phyloP scores from a whole-genome alignment of 2,329 filamentous ascomycete genomes.

The Rutstroemia sydowiana region DNA sequence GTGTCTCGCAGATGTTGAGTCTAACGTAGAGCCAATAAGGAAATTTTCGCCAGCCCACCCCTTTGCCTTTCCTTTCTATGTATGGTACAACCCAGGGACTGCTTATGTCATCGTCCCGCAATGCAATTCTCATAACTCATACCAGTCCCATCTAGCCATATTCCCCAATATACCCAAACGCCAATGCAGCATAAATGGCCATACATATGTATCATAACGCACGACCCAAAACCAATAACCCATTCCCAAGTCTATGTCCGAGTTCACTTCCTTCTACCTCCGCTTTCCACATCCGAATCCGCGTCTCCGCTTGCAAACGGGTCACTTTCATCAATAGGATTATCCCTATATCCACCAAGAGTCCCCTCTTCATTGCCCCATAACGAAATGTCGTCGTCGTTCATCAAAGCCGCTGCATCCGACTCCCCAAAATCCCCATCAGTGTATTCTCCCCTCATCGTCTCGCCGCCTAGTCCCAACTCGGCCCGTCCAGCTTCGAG shows the following conservation, averaged over 20 bases:
- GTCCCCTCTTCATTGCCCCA: constrained; percentile 25
- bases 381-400: constrained; percentile 29
- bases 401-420: constrained; percentile 26
- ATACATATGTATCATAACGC: neutral
- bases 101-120: neutral
- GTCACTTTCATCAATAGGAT: constrained; percentile 24
- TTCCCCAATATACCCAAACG: neutral
- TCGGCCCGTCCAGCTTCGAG: constrained; percentile 20
- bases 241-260: neutral
- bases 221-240: too few species aligned
- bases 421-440: constrained; percentile 15
- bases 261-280: constrained; percentile 9
- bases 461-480: constrained; percentile 6
- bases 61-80: neutral
- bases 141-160: neutral
- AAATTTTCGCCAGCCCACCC: neutral
- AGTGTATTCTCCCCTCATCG: constrained; percentile 14
- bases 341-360: constrained; percentile 23
- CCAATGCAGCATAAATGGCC: neutral
- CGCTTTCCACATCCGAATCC: constrained; percentile 9
- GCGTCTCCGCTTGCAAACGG: constrained; percentile 22
- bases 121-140: neutral
- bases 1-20: neutral
- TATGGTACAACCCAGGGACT: neutral
- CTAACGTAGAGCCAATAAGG: too few species aligned